Conservation (phyloP, 1,139 yeast genomes). For the Debaryomyces fabryi region DNA sequence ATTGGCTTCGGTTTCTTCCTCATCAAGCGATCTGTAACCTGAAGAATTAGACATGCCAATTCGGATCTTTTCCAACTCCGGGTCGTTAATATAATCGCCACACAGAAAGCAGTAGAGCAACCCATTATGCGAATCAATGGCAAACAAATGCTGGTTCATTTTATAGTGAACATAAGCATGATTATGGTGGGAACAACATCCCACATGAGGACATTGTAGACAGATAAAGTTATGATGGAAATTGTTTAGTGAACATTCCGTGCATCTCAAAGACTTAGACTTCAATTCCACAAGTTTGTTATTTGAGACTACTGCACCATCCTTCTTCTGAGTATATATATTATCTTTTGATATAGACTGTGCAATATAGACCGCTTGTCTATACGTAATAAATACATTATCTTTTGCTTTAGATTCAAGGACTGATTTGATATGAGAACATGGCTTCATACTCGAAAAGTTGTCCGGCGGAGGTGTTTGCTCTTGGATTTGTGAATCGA, state of each 20-base stretch:
- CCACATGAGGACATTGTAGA: conserved; percentile 81
- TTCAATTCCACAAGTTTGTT: conserved; percentile 40
- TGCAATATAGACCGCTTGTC: conserved; percentile 56
- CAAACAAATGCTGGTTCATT: conserved; percentile 69
- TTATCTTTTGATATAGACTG: conserved; percentile 28
- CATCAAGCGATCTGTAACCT: not conserved
- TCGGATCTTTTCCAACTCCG: conserved; percentile 55
- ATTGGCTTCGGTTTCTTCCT: conserved; percentile 20
- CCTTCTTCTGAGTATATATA: conserved; percentile 33
- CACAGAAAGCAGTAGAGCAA: conserved; percentile 78
- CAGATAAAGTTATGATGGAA: conserved; percentile 65
- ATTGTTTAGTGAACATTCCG: conserved; percentile 49
- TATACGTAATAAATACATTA: conserved; percentile 59
- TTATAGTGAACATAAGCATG: conserved; percentile 70
- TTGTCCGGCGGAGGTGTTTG: conserved; percentile 21
- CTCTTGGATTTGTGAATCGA: conserved; percentile 2
- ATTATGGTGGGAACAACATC: conserved; percentile 55
- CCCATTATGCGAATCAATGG: conserved; percentile 62
- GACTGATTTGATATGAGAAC: conserved; percentile 58
- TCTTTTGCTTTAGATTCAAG: conserved; percentile 57
- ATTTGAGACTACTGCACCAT: conserved; percentile 31
- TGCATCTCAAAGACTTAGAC: conserved; percentile 49
- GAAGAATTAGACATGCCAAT: conserved; percentile 24
- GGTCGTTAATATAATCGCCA: conserved; percentile 67
- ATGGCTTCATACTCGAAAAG: conserved; percentile 43